Percentiles rank a stretch among this genome's conserved stretches.
Conservation (phyloP, 331 rosid species). For the Quercus tomentella region DNA sequence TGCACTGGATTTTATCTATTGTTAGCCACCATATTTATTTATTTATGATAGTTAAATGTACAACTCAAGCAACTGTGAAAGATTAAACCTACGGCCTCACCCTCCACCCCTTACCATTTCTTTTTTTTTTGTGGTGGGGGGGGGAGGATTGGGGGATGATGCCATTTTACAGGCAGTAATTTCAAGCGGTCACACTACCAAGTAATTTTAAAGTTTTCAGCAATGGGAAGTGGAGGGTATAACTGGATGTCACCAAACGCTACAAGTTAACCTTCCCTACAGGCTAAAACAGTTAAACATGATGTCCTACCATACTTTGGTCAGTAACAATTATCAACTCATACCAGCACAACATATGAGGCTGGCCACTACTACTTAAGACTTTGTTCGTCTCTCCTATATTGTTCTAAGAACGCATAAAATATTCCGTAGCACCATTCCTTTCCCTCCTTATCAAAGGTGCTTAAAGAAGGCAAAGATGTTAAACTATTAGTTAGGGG, state of each 20-base stretch:
- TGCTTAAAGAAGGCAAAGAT: neutral
- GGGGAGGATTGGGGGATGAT: no score
- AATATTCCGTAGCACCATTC: no score
- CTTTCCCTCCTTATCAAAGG: neutral
- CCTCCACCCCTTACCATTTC: neutral
- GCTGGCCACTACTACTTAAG: no score
- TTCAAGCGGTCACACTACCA: neutral
- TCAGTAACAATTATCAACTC: no score
- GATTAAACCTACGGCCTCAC: neutral
- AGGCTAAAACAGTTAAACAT: no score
- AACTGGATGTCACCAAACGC: neutral
- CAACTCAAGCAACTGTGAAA: neutral
- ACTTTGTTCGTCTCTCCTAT: no score
- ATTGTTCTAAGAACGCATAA: no score
- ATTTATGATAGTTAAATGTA: neutral
- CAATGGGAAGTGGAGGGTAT: neutral
- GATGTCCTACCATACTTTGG: no score
- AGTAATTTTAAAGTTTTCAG: neutral
- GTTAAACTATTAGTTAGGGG: neutral
- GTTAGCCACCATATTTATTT: no score
- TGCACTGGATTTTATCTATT: no score
- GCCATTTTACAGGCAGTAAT: no score
- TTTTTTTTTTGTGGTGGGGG: rapidly evolving
- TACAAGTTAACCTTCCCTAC: neutral
- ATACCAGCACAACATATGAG: no score